A percentile compares a stretch with the other conserved stretches of the same genome.
These are phyloP conservation scores for Pelargonium fulgidum DNA, from an alignment of 441 rosid species.

Conservation along the genomic window DNA sequence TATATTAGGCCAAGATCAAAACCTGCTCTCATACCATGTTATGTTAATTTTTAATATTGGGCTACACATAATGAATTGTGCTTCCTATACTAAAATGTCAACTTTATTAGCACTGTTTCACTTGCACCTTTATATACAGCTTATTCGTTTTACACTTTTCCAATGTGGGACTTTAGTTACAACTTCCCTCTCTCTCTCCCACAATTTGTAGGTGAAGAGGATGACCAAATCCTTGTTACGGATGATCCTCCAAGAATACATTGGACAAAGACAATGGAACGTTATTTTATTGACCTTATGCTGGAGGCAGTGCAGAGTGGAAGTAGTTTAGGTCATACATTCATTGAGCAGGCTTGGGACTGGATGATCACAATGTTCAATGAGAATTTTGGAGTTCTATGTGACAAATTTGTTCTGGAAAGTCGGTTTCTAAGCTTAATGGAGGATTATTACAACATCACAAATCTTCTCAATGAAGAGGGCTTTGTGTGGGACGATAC, in stretches of 20 bases:
- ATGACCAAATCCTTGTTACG: conserved; percentile 19
- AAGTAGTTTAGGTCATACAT: conserved; percentile 64
- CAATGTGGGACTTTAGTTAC: too few species aligned
- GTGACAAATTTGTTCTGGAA: conserved; percentile 71
- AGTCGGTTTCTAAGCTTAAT: conserved; percentile 61
- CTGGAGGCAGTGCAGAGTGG: conserved; percentile 76
- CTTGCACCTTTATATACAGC: too few species aligned
- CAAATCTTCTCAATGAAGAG: conserved; percentile 54
- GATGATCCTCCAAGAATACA: conserved; percentile 62
- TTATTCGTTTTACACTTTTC: too few species aligned
- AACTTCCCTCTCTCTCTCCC: not conserved
- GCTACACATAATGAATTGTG: too few species aligned
- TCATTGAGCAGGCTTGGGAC: conserved; percentile 78
- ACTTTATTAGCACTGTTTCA: too few species aligned
- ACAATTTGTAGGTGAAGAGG: conserved; percentile 32
- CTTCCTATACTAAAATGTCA: too few species aligned
- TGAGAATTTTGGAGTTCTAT: conserved; percentile 63
- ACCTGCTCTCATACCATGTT: too few species aligned
- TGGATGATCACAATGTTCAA: conserved; percentile 67
- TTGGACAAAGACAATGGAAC: conserved; percentile 84
- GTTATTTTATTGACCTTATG: conserved; percentile 83
- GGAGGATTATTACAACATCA: conserved; percentile 73
- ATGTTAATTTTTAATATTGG: too few species aligned
- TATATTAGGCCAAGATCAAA: too few species aligned
- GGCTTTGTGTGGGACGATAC: conserved; percentile 83